Percentiles rank a stretch among this genome's conserved stretches.
Evolutionary conservation across 768 basidiomycete genomes (phyloP).

Genomic region (Naganishia friedmannii): DNA sequence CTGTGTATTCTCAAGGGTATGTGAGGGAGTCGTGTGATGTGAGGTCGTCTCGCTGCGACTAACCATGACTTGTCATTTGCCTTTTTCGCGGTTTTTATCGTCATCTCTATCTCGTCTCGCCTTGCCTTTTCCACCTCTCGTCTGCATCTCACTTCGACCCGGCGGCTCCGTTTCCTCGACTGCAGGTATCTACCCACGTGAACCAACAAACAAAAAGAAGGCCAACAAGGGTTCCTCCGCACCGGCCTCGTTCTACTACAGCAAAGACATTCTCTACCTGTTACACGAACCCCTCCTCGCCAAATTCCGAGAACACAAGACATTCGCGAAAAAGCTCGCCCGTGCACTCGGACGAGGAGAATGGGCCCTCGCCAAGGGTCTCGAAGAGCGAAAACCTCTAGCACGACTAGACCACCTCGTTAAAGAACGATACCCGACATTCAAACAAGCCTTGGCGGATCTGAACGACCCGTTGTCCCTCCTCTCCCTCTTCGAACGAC

Average conservation of each 20-base stretch:
- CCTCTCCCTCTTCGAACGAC: slow-evolving; percentile 83
- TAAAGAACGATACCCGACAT: slow-evolving; percentile 98
- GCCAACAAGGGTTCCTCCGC: slow-evolving; percentile 98
- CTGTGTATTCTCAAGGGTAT: slow-evolving; percentile 95
- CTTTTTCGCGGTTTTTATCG: no score
- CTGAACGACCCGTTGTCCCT: slow-evolving; percentile 97
- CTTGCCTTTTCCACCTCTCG: no score
- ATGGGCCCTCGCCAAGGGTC: slow-evolving; percentile 88
- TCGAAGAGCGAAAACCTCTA: slow-evolving; percentile 88
- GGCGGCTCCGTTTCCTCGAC: slow-evolving; percentile 22
- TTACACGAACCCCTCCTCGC: slow-evolving; percentile 92
- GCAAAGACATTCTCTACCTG: slow-evolving; percentile 95
- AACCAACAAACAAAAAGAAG: slow-evolving; percentile 82
- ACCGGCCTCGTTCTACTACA: slow-evolving; percentile 95
- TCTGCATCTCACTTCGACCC: slow-evolving; percentile 6
- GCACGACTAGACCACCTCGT: slow-evolving; percentile 93
- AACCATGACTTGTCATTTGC: neutral
- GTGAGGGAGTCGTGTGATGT: slow-evolving; percentile 27
- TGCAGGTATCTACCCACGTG: slow-evolving; percentile 92
- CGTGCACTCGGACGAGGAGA: slow-evolving; percentile 88
- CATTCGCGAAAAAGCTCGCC: slow-evolving; percentile 93
- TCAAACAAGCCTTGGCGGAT: slow-evolving; percentile 89
- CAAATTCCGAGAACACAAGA: slow-evolving; percentile 93
- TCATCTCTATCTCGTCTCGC: no score
- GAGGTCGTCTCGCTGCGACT: neutral